A percentile compares a stretch with the other conserved stretches of the same genome.
phyloP scores from a whole-genome alignment of 2,329 filamentous ascomycete species.

The Trichoderma arundinaceum region DNA sequence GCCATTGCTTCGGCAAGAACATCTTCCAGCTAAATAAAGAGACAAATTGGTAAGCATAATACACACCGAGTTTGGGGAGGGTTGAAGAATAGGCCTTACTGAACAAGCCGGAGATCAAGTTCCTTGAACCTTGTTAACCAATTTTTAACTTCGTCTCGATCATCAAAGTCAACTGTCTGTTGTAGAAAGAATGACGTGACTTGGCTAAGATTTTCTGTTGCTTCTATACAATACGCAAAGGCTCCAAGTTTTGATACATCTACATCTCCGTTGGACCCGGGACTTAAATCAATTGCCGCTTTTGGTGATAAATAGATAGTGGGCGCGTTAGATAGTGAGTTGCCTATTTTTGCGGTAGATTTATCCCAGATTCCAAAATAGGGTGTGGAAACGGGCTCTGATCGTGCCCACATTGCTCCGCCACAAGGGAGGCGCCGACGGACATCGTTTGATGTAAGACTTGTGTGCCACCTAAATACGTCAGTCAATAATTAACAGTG shows the following conservation, averaged over 20 bases:
- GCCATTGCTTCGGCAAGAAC: too few relatives aligned
- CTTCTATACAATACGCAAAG: constrained; percentile 55
- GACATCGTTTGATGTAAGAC: too few relatives aligned
- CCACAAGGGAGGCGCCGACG: constrained; percentile 42
- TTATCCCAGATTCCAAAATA: constrained; percentile 55
- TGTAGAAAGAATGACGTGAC: constrained; percentile 54
- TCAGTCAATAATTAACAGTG: too few relatives aligned
- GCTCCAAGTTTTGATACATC: constrained; percentile 50
- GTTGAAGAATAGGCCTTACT: too few relatives aligned
- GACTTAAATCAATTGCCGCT: too few relatives aligned
- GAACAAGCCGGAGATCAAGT: too few relatives aligned
- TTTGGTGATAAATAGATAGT: constrained; percentile 15
- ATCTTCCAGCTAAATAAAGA: too few relatives aligned
- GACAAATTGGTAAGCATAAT: too few relatives aligned
- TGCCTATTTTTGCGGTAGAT: constrained; percentile 47
- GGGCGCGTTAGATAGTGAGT: constrained; percentile 48
- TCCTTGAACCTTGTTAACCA: too few relatives aligned
- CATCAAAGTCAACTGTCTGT: constrained; percentile 36
- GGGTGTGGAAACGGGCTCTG: constrained; percentile 48
- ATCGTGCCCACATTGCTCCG: constrained; percentile 49
- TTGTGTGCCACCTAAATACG: too few relatives aligned
- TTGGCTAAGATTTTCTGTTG: constrained; percentile 52
- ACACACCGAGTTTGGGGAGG: too few relatives aligned
- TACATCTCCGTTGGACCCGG: constrained; percentile 22
- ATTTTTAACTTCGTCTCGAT: too few relatives aligned